A percentile compares a stretch with the other conserved stretches of the same genome.
These are phyloP conservation scores for Metschnikowia matae DNA, from an alignment of 805 yeast species.

Conservation along the genomic window DNA sequence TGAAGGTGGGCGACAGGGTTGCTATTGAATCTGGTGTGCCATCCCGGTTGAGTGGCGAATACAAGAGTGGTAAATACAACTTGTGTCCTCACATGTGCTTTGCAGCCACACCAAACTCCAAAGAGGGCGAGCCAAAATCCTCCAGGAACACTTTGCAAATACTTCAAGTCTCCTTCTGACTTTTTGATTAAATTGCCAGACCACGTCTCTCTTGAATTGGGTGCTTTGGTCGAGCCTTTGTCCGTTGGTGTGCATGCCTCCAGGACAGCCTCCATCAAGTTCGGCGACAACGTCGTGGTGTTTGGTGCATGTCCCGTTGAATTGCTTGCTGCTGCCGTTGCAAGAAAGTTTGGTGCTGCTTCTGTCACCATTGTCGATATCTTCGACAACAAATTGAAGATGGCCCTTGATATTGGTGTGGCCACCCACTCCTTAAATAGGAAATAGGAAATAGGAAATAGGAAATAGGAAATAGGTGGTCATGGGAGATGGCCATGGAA, in stretches of 20 bases:
- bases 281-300: slow-evolving; percentile 68
- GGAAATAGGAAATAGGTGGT: no score
- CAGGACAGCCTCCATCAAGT: slow-evolving; percentile 54
- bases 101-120: slow-evolving; percentile 84
- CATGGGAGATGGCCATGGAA: no score
- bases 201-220: slow-evolving; percentile 73
- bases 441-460: no score
- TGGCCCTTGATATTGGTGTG: slow-evolving; percentile 66
- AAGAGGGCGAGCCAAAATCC: slow-evolving; percentile 63
- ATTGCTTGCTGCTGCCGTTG: slow-evolving; percentile 65
- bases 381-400: slow-evolving; percentile 58
- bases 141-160: slow-evolving; percentile 70
- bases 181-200: slow-evolving; percentile 79
- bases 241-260: slow-evolving; percentile 83
- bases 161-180: slow-evolving; percentile 74
- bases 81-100: slow-evolving; percentile 82
- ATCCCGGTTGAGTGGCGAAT: slow-evolving; percentile 67
- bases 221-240: slow-evolving; percentile 84
- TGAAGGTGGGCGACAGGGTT: slow-evolving; percentile 79
- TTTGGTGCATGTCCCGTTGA: slow-evolving; percentile 94
- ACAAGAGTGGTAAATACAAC: slow-evolving; percentile 76
- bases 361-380: slow-evolving; percentile 68
- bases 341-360: slow-evolving; percentile 71
- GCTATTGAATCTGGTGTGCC: slow-evolving; percentile 92
- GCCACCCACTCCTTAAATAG: slow-evolving; percentile 65